Base-by-base conservation (phyloP, 441 rosid genomes). In the Pelargonium citronellum region DNA sequence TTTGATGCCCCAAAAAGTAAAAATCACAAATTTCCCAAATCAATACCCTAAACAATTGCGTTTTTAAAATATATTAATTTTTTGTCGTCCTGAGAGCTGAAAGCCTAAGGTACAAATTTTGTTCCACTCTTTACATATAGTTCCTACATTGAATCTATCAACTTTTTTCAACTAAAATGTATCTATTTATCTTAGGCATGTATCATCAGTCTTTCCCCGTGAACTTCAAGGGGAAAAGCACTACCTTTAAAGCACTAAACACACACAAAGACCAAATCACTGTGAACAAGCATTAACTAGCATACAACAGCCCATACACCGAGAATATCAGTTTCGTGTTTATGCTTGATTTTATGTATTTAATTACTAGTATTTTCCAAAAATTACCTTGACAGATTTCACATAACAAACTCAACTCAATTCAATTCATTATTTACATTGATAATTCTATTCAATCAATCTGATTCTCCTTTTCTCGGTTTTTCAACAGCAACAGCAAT, bases 11-110 rank as follows among this genome's bases (percentile, higher is more conserved):
- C 34, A 27, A n/a, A 53, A 53, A 53, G 15, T 2, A 53, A 53
- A 53, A 53, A 53, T 15, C 60, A 53, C 60, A 53, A n/a, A 53
- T 53, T 53, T 53, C 58, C 13, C 24, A 53, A n/a, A 53, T 53
- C 58, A 53, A 16, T 53, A 5, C 20, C 22, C 60, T 15, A 53
- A 15, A 53, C 20, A 20, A 7, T 15, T 53, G 8, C 1, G 22
- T 53, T 8, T 16, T 53, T n/a, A 0, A 16, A 15, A 53, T 19
- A 53, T 53, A 53, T 53, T 6, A 19, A 6, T 53, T 53, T 20
- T 53, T 53, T 53, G 5, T 15, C 7, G 17, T 53, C 60, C 60
- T 53, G 2, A 12, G 17, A 5, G 7, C 17, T 15, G 20, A 53
- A 19, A 53, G 60, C 60, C 60, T 53, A 53, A 16, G 17, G 16